A percentile compares a stretch with the other conserved stretches of the same genome.
phyloP scores from a whole-genome alignment of 1,284 basidiomycete species.

The Tilletia walkeri region DNA sequence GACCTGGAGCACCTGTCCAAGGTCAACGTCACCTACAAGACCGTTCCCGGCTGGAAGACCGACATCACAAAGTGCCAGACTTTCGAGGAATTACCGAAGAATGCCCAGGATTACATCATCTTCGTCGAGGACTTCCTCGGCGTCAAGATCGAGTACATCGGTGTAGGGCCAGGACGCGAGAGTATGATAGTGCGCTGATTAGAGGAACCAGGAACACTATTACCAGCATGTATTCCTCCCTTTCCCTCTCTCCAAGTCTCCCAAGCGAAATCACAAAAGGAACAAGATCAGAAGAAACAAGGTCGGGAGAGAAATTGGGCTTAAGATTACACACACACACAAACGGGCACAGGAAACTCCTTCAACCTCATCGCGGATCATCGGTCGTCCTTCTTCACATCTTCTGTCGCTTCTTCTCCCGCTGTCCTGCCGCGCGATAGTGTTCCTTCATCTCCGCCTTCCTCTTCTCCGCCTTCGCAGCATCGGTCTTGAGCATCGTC shows the following conservation, averaged over 20 bases:
- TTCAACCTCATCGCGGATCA: too few relatives aligned
- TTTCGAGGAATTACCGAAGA: conserved; percentile 79
- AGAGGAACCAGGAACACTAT: background rate
- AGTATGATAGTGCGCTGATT: conserved; percentile 65
- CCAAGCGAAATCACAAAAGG: too few relatives aligned
- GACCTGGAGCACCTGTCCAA: conserved; percentile 77
- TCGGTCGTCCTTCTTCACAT: conserved; percentile 10
- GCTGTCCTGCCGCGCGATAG: conserved; percentile 40
- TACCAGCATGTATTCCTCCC: background rate
- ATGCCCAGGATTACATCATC: conserved; percentile 81
- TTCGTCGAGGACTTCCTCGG: conserved; percentile 80
- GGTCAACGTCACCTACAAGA: conserved; percentile 85
- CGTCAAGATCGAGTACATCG: conserved; percentile 86
- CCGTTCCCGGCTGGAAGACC: conserved; percentile 86
- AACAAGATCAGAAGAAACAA: too few relatives aligned
- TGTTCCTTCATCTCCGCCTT: conserved; percentile 50
- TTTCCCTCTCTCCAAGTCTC: too few relatives aligned
- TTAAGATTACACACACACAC: too few relatives aligned
- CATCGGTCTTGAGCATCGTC: conserved; percentile 32
- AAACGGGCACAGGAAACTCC: background rate
- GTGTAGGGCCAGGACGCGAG: conserved; percentile 78
- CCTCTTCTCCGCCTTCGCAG: conserved; percentile 35
- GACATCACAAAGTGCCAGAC: conserved; percentile 69
- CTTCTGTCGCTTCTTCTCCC: conserved; percentile 44
- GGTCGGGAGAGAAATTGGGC: background rate